Conservation (phyloP, 1,284 basidiomycete genomes). For the Ganoderma multipileum region DNA sequence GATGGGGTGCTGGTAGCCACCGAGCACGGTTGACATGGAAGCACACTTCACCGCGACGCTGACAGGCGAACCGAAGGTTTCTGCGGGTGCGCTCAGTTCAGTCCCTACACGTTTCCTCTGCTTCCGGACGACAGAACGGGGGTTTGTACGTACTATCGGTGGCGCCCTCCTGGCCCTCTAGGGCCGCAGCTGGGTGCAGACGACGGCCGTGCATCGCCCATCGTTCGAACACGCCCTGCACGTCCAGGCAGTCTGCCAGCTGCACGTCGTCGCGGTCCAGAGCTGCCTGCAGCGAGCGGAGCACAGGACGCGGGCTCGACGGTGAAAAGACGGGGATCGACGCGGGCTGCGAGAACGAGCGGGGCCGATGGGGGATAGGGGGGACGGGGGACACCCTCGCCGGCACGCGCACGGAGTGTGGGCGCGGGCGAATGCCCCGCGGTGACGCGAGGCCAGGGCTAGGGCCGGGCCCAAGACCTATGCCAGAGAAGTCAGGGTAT, state of each 20-base stretch:
- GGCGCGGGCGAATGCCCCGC: constrained; percentile 21
- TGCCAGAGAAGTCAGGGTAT: constrained; percentile 6
- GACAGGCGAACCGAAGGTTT: constrained; percentile 57
- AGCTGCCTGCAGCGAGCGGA: constrained; percentile 32
- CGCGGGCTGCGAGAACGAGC: constrained; percentile 25
- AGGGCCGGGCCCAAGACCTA: background rate
- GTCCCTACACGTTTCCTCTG: background rate
- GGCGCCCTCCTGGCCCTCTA: constrained; percentile 9
- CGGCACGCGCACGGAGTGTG: constrained; percentile 24
- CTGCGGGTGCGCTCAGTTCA: constrained; percentile 34
- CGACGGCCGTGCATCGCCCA: constrained; percentile 14
- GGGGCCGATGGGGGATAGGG: constrained; percentile 16
- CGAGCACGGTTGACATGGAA: constrained; percentile 52
- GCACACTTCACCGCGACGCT: constrained; percentile 53
- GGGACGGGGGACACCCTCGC: constrained; percentile 8
- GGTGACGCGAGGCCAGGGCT: background rate
- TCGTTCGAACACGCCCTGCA: constrained; percentile 46
- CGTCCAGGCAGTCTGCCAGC: constrained; percentile 41
- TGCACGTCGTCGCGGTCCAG: constrained; percentile 32
- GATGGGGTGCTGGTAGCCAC: constrained; percentile 58
- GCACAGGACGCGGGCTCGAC: constrained; percentile 29
- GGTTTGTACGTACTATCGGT: background rate
- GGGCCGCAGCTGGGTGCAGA: background rate
- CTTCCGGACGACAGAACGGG: background rate
- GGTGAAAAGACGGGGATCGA: constrained; percentile 32